Evolutionary conservation across 108 stramenopile genomes (phyloP), one percentile per base, ranked within the genome.

Genomic region (Cyclotella atomus): DNA sequence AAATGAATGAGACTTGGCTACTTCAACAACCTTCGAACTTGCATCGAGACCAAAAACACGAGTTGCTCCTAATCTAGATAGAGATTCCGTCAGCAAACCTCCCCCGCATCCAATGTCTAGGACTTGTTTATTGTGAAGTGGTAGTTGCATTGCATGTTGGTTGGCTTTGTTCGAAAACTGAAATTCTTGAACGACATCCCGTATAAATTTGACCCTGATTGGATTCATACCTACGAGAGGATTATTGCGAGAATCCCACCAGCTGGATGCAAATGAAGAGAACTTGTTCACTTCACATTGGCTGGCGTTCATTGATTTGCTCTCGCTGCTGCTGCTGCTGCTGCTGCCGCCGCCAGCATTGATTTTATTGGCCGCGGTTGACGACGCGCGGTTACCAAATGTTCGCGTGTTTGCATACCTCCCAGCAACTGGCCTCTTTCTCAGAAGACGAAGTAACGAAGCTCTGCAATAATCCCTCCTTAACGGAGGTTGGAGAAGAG

Each of bases 81-180:
- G 71, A 32, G 86, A 84, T 79, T 96, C 96, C 15, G 95, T 90
- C 14, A 97, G 79, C 24, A 98, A 73, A 2, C 97, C 97, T 9
- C 97, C 97, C 28, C 97, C 97, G 78, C 97, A 98, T 44, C 95
- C 97, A 45, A 96, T 89, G 75, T 97, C 97, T 29, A 76, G 59
- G 24, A 46, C 25, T 28, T 54, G 38, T 43, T 52, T 72, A 23
- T 77, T 45, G n/a, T 77, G 35, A 8, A 68, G 60, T 59, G 53
- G 65, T 6, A 69, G 53, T 38, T 57, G 50, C 21, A 21, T 7
- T 14, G 30, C 28, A 60, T 35, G n/a, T n/a, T n/a, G n/a, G n/a
- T n/a, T n/a, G n/a, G n/a, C n/a, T n/a, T n/a, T n/a, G n/a, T n/a
- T n/a, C n/a, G n/a, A n/a, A n/a, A n/a, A 30, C 41, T 73, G 81